These are phyloP conservation scores for Coriaria nepalensis DNA, from an alignment of 306 rosid species.

Conservation along the genomic window DNA sequence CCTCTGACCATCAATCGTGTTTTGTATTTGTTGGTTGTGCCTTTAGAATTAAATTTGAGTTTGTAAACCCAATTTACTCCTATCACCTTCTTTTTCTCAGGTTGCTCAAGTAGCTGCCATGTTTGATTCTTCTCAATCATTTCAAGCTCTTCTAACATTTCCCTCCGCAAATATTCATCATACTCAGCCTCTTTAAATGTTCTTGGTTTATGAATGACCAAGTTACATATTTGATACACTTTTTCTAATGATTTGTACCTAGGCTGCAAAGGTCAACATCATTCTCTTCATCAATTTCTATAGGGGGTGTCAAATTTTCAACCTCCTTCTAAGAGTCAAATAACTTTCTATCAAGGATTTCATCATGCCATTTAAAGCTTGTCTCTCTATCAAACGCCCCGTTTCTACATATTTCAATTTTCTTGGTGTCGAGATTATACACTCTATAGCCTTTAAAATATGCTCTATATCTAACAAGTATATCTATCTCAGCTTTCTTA, in stretches of 20 bases:
- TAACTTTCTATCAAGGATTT: background rate
- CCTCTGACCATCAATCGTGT: slow-evolving; percentile 3
- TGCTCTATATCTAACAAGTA: background rate
- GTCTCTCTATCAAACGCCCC: background rate
- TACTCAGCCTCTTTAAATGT: slow-evolving; percentile 3
- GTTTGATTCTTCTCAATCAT: slow-evolving; percentile 4
- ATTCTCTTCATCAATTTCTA: background rate
- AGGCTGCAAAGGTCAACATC: background rate
- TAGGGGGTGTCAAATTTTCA: too few relatives aligned
- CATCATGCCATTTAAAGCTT: slow-evolving; percentile 5
- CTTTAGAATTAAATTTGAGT: slow-evolving; percentile 6
- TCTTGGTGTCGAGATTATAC: slow-evolving; percentile 2
- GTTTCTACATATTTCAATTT: slow-evolving; percentile 8
- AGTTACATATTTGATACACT: slow-evolving; percentile 5
- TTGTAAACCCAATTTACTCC: slow-evolving; percentile 6
- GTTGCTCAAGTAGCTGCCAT: background rate
- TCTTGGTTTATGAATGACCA: background rate
- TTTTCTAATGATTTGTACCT: slow-evolving; percentile 3
- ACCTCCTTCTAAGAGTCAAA: too few relatives aligned
- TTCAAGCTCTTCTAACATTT: slow-evolving; percentile 5
- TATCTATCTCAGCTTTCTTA: background rate
- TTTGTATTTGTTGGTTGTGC: slow-evolving; percentile 1
- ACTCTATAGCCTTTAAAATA: slow-evolving; percentile 3
- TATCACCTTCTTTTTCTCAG: background rate
- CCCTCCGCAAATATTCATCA: slow-evolving; percentile 9